Evolutionary conservation across 108 stramenopile genomes (phyloP).

Genomic region (Skeletonema tropicum): DNA sequence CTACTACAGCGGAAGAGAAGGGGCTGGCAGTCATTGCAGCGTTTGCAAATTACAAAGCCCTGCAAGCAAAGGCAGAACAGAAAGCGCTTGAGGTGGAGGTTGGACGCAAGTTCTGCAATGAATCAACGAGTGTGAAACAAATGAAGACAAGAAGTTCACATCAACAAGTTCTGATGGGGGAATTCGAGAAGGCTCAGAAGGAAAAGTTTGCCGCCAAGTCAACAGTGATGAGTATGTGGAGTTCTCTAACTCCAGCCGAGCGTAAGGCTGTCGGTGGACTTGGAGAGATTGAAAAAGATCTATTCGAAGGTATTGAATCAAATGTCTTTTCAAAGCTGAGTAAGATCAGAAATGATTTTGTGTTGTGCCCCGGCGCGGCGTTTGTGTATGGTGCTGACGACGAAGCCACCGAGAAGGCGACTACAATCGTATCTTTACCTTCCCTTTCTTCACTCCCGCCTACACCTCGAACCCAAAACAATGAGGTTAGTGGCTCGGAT

Average conservation of each 20-base stretch:
- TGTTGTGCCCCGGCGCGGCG: no score
- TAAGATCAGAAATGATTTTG: no score
- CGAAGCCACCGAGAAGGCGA: no score
- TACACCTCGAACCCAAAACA: no score
- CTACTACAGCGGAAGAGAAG: conserved; percentile 1
- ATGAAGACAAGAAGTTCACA: background rate
- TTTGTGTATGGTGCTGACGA: no score
- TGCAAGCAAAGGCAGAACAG: background rate
- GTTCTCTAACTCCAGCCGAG: background rate
- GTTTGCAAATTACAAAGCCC: background rate
- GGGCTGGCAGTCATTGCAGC: background rate
- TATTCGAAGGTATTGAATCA: background rate
- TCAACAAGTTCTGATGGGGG: background rate
- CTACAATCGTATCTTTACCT: no score
- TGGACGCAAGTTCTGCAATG: background rate
- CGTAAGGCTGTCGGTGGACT: background rate
- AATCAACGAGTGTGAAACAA: background rate
- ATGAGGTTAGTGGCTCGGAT: no score
- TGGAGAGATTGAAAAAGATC: background rate
- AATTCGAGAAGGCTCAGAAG: background rate
- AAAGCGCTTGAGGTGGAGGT: background rate
- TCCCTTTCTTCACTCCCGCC: no score
- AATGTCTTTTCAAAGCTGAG: background rate
- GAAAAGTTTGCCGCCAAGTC: background rate
- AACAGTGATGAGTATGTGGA: background rate